phyloP scores from a whole-genome alignment of 179 eudicot species.

The Carnegiea gigantea region DNA sequence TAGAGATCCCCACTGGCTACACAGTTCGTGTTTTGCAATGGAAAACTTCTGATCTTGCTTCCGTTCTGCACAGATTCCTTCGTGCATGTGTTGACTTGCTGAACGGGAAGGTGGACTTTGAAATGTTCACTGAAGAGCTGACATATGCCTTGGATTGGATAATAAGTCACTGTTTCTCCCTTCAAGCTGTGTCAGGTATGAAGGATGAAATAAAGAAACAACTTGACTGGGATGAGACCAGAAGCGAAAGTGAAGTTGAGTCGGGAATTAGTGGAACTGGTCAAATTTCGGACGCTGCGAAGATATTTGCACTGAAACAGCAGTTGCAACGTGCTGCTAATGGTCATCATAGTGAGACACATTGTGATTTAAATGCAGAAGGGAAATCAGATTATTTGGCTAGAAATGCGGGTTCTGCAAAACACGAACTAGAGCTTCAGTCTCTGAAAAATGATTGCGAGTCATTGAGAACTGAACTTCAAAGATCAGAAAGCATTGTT shows the following conservation, averaged over 20 bases:
- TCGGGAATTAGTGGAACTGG: slow-evolving; percentile 30
- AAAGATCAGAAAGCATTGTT: slow-evolving; percentile 36
- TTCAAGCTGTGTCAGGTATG: slow-evolving; percentile 77
- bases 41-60: slow-evolving; percentile 63
- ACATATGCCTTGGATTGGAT: slow-evolving; percentile 66
- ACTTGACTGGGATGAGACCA: slow-evolving; percentile 60
- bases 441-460: slow-evolving; percentile 32
- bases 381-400: slow-evolving; percentile 27
- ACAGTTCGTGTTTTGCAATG: slow-evolving; percentile 71
- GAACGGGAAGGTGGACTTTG: slow-evolving; percentile 48
- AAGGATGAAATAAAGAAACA: slow-evolving; percentile 55
- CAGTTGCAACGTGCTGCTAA: slow-evolving; percentile 26
- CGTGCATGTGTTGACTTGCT: slow-evolving; percentile 50
- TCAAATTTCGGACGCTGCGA: slow-evolving; percentile 22
- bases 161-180: slow-evolving; percentile 66
- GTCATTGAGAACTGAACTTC: slow-evolving; percentile 32
- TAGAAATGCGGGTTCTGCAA: slow-evolving; percentile 26
- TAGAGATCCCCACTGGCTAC: background rate
- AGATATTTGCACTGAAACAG: slow-evolving; percentile 27
- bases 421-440: slow-evolving; percentile 35
- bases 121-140: slow-evolving; percentile 49
- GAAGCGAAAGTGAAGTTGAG: slow-evolving; percentile 49
- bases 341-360: slow-evolving; percentile 22
- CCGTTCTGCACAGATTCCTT: slow-evolving; percentile 51
- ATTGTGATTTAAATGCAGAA: slow-evolving; percentile 19